A percentile compares a stretch with the other conserved stretches of the same genome.
phyloP scores from a whole-genome alignment of 345 rosid genomes.

The Anacardium occidentale region DNA sequence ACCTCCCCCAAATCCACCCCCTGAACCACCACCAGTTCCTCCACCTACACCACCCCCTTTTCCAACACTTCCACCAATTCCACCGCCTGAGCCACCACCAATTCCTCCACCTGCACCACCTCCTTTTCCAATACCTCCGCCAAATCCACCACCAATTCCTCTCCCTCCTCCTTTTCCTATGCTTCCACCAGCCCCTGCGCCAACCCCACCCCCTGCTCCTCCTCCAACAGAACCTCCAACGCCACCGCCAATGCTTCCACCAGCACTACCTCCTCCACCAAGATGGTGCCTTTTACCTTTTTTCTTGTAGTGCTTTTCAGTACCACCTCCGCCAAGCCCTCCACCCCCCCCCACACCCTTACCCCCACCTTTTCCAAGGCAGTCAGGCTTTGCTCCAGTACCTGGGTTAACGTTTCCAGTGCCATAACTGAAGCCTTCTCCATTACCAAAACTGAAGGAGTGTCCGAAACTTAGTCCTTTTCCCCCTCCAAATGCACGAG shows the following conservation, averaged over 20 bases:
- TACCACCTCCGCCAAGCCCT: slow-evolving; percentile 11
- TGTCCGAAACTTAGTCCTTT: slow-evolving; percentile 15
- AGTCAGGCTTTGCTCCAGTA: slow-evolving; percentile 13
- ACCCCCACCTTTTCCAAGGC: slow-evolving; percentile 16
- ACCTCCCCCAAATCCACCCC: slow-evolving; percentile 12
- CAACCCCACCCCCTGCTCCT: slow-evolving; percentile 6
- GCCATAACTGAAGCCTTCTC: slow-evolving; percentile 23
- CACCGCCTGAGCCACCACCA: slow-evolving; percentile 10
- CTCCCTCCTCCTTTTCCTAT: neutral
- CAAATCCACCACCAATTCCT: neutral
- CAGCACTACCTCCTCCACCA: neutral
- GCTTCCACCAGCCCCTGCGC: neutral
- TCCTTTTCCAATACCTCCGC: neutral
- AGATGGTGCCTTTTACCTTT: too few relatives aligned
- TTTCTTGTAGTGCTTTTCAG: too few relatives aligned
- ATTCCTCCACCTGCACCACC: neutral
- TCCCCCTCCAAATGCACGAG: slow-evolving; percentile 20
- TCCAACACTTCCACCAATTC: slow-evolving; percentile 9
- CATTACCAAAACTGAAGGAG: slow-evolving; percentile 31
- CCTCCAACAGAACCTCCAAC: neutral
- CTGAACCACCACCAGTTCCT: slow-evolving; percentile 11
- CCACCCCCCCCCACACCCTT: slow-evolving; percentile 6
- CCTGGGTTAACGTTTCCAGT: slow-evolving; percentile 1
- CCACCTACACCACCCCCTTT: slow-evolving; percentile 10
- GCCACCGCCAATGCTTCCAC: neutral